Percentiles rank a stretch among this genome's conserved stretches.
These are phyloP conservation scores for Ambrosia hybrid DNA, from an alignment of 140 eudicot genomes.

Conservation along the genomic window DNA sequence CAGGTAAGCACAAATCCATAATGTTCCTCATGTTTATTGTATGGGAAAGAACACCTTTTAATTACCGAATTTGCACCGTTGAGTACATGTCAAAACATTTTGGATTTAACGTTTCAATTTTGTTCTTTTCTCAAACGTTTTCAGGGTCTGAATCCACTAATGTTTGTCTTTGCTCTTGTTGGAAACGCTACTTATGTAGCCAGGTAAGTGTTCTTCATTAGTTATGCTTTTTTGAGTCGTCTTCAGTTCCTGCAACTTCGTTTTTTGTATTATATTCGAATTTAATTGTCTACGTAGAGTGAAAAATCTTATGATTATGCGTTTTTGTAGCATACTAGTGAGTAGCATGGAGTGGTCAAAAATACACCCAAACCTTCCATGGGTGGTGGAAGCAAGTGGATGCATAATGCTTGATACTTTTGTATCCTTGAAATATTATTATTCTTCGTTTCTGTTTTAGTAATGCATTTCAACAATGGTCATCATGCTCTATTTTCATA, in stretches of 20 bases:
- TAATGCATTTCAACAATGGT: neutral
- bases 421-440: conserved; percentile 53
- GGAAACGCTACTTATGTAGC: conserved; percentile 82
- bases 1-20: conserved; percentile 45
- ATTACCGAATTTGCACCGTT: neutral
- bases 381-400: conserved; percentile 88
- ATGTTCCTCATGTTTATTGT: conserved; percentile 1
- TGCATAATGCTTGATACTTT: conserved; percentile 74
- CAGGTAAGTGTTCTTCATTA: conserved; percentile 41
- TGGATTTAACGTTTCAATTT: conserved; percentile 1
- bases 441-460: neutral
- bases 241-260: neutral
- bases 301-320: neutral
- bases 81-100: no score
- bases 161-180: conserved; percentile 78
- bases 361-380: conserved; percentile 66
- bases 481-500: neutral
- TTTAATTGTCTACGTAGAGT: neutral
- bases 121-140: conserved; percentile 11
- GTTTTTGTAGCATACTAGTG: conserved; percentile 63
- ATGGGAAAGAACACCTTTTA: neutral
- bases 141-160: conserved; percentile 83
- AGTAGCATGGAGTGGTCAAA: conserved; percentile 75
- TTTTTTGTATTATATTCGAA: neutral
- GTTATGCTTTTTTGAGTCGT: no score